These are phyloP conservation scores for Aspergillus sparsus DNA, from an alignment of 495 filamentous ascomycete species.

Conservation along the genomic window DNA sequence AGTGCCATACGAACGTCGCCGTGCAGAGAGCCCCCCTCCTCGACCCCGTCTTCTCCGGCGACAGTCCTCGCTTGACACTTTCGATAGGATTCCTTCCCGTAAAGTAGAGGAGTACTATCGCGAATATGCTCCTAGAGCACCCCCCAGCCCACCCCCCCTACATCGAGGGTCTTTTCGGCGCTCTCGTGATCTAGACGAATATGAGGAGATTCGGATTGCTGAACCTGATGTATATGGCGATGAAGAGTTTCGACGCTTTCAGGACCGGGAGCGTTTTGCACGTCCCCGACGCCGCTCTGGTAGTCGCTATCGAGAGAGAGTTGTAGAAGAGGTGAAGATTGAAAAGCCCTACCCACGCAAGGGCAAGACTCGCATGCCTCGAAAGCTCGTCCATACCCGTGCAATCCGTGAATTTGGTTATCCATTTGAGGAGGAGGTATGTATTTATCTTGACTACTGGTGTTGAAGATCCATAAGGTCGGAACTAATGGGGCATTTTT, in stretches of 20 bases:
- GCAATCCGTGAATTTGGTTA: slow-evolving; percentile 83
- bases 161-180: slow-evolving; percentile 43
- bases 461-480: no score
- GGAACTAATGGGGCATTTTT: slow-evolving; percentile 2
- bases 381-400: slow-evolving; percentile 68
- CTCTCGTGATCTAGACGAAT: slow-evolving; percentile 53
- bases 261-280: slow-evolving; percentile 49
- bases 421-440: slow-evolving; percentile 82
- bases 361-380: slow-evolving; percentile 85
- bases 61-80: slow-evolving; percentile 71
- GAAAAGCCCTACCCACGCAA: slow-evolving; percentile 69
- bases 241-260: slow-evolving; percentile 62
- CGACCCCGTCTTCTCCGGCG: slow-evolving; percentile 62
- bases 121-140: slow-evolving; percentile 38
- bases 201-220: slow-evolving; percentile 66
- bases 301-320: slow-evolving; percentile 40
- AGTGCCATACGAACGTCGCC: slow-evolving; percentile 42
- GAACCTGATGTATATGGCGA: slow-evolving; percentile 69
- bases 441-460: neutral
- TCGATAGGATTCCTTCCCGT: slow-evolving; percentile 65
- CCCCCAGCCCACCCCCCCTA: slow-evolving; percentile 39
- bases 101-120: slow-evolving; percentile 51
- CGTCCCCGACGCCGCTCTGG: slow-evolving; percentile 49
- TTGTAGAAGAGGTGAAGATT: slow-evolving; percentile 38
- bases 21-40: slow-evolving; percentile 43